Evolutionary conservation across 371 early-diverging fungal species (phyloP).

Genomic region (Parasitella parasitica): DNA sequence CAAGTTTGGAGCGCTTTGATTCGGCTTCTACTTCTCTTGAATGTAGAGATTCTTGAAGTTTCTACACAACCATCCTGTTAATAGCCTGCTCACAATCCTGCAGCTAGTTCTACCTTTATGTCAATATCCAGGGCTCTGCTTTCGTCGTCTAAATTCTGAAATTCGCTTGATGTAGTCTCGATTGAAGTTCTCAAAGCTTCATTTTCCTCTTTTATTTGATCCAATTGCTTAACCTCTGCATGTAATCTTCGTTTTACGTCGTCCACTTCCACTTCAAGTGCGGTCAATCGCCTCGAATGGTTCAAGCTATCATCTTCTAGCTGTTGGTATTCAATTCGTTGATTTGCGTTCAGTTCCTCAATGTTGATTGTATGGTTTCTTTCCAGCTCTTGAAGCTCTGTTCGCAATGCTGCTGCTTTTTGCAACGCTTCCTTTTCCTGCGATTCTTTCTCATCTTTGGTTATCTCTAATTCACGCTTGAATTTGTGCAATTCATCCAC

Average conservation of each 20-base stretch:
- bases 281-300: conserved; percentile 20
- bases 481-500: conserved; percentile 27
- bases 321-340: conserved; percentile 34
- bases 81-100: no score
- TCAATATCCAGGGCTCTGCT: not conserved
- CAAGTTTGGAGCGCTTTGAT: not conserved
- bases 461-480: conserved; percentile 26
- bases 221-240: not conserved
- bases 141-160: conserved; percentile 7
- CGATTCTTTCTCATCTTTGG: conserved; percentile 30
- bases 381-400: conserved; percentile 19
- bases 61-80: no score
- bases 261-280: conserved; percentile 27
- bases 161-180: not conserved
- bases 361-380: conserved; percentile 22
- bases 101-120: conserved; percentile 2
- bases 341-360: conserved; percentile 29
- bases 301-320: conserved; percentile 36
- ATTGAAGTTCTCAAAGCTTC: conserved; percentile 3
- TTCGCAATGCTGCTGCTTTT: conserved; percentile 23
- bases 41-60: not conserved
- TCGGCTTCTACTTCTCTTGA: conserved; percentile 8
- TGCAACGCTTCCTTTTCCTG: conserved; percentile 31
- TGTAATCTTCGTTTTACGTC: conserved; percentile 19
- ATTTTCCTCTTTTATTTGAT: conserved; percentile 17